A percentile compares a stretch with the other conserved stretches of the same genome.
phyloP scores from a whole-genome alignment of 768 basidiomycete species.

The Tricholomella constricta region DNA sequence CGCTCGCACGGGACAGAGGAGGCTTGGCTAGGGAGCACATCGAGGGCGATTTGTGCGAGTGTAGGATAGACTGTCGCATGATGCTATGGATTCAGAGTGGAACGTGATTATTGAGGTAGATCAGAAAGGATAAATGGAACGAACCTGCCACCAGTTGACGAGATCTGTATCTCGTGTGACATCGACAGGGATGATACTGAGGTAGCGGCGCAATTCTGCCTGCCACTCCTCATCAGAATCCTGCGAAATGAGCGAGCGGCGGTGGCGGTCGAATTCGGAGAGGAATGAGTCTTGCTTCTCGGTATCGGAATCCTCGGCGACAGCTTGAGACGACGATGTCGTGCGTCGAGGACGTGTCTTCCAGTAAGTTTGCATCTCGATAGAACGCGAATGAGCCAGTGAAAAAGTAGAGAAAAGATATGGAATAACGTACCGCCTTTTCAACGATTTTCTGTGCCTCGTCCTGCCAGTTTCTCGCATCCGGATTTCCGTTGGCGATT shows the following conservation, averaged over 20 bases:
- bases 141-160: constrained; percentile 17
- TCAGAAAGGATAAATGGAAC: constrained; percentile 3
- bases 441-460: constrained; percentile 18
- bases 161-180: constrained; percentile 19
- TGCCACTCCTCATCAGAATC: constrained; percentile 5
- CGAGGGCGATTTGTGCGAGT: constrained; percentile 14
- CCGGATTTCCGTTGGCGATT: constrained; percentile 12
- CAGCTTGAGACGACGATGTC: too few relatives aligned
- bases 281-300: neutral
- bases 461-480: constrained; percentile 21
- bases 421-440: constrained; percentile 2
- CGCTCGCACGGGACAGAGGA: constrained; percentile 21
- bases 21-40: too few relatives aligned
- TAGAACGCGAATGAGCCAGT: too few relatives aligned
- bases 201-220: constrained; percentile 1
- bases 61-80: constrained; percentile 12
- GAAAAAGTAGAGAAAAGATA: neutral
- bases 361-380: constrained; percentile 15
- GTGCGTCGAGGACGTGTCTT: neutral
- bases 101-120: neutral
- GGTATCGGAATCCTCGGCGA: neutral
- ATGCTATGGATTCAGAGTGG: too few relatives aligned
- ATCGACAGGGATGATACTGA: constrained; percentile 8
- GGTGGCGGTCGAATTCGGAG: neutral
- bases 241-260: neutral